Evolutionary conservation across 495 filamentous ascomycete genomes (phyloP).

Genomic region (Parachaetomium inaequale): DNA sequence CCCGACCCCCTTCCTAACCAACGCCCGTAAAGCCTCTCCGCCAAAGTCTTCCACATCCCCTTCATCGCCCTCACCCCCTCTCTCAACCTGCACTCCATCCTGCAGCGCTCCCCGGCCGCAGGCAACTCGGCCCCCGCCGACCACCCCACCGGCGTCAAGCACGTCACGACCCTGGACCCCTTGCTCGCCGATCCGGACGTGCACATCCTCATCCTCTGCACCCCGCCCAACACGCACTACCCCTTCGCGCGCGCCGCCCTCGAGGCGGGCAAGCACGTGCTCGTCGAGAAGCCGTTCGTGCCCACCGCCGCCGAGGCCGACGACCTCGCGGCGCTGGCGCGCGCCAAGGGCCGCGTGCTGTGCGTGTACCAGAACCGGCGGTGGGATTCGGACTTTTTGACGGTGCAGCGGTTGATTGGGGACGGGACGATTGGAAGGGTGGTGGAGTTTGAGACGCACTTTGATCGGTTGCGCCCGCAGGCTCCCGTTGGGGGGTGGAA

Average conservation of each 20-base stretch:
- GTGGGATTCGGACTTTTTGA: slow-evolving; percentile 82
- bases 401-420: slow-evolving; percentile 60
- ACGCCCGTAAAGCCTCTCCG: slow-evolving; percentile 58
- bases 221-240: slow-evolving; percentile 73
- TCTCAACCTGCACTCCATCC: slow-evolving; percentile 69
- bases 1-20: background rate
- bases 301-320: slow-evolving; percentile 67
- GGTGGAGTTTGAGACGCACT: slow-evolving; percentile 75
- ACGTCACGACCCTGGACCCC: slow-evolving; percentile 57
- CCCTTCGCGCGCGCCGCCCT: slow-evolving; percentile 61
- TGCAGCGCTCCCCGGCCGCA: slow-evolving; percentile 57
- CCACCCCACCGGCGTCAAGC: slow-evolving; percentile 61
- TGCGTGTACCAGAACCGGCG: slow-evolving; percentile 89
- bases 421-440: slow-evolving; percentile 59
- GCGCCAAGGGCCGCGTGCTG: slow-evolving; percentile 56
- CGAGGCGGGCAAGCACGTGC: slow-evolving; percentile 72
- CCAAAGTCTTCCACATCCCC: slow-evolving; percentile 88
- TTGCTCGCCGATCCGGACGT: slow-evolving; percentile 63
- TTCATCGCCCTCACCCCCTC: slow-evolving; percentile 64
- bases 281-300: slow-evolving; percentile 89
- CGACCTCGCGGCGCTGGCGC: slow-evolving; percentile 62
- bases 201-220: slow-evolving; percentile 72
- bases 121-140: slow-evolving; percentile 66
- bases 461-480: slow-evolving; percentile 70
- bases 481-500: slow-evolving; percentile 63